Conservation (phyloP, 306 rosid species). For the Lotus japonicus region DNA sequence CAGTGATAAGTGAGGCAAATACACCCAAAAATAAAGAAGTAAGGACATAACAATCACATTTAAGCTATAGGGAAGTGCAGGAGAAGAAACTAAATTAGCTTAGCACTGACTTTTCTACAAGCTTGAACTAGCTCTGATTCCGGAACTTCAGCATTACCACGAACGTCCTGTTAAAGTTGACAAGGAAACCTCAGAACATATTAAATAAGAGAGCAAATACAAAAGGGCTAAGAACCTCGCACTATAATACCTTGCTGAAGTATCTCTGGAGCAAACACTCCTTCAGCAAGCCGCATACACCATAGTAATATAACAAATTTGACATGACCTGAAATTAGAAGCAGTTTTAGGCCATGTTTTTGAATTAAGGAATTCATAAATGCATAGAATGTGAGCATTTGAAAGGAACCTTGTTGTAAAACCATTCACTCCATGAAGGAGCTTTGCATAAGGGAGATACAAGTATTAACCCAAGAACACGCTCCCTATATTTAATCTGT, state of each 20-base stretch:
- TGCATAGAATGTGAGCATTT: neutral
- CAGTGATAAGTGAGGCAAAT: neutral
- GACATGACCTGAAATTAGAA: slow-evolving; percentile 58
- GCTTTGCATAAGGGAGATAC: slow-evolving; percentile 90
- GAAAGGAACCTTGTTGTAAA: slow-evolving; percentile 70
- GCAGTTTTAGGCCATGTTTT: slow-evolving; percentile 3
- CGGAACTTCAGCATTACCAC: slow-evolving; percentile 72
- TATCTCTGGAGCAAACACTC: slow-evolving; percentile 87
- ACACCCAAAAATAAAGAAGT: neutral
- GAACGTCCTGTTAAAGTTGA: slow-evolving; percentile 59
- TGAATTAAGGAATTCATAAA: slow-evolving; percentile 2
- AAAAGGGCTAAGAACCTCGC: neutral
- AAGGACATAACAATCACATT: slow-evolving; percentile 1
- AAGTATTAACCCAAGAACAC: slow-evolving; percentile 85
- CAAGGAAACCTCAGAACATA: neutral
- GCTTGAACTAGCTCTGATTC: slow-evolving; percentile 95
- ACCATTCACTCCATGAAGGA: slow-evolving; percentile 93
- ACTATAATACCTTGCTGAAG: slow-evolving; percentile 73
- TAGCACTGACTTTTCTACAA: slow-evolving; percentile 66
- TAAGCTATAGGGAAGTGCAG: slow-evolving; percentile 12
- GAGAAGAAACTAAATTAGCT: slow-evolving; percentile 1
- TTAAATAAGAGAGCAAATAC: neutral
- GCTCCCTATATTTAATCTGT: slow-evolving; percentile 82
- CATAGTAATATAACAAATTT: slow-evolving; percentile 75
- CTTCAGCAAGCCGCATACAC: slow-evolving; percentile 73